phyloP scores from a whole-genome alignment of 805 yeast species.

The Pichia eremophila region DNA sequence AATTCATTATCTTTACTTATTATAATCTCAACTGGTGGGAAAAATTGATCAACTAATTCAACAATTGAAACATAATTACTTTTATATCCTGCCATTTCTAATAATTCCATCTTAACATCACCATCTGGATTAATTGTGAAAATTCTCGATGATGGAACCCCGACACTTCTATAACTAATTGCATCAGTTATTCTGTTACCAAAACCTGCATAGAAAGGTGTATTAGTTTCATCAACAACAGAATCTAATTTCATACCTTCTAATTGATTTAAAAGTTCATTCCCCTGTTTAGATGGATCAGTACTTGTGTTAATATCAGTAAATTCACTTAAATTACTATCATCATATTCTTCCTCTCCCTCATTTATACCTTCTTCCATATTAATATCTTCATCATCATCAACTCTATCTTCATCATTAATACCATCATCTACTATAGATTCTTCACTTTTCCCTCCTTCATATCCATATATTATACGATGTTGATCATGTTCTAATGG shows the following conservation, averaged over 20 bases:
- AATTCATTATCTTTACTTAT: neutral
- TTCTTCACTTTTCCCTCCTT: neutral
- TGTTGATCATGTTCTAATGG: conserved; percentile 1
- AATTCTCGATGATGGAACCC: conserved; percentile 87
- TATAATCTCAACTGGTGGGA: conserved; percentile 62
- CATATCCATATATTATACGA: neutral
- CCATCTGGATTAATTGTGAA: conserved; percentile 95
- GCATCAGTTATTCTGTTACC: conserved; percentile 97
- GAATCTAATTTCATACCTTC: neutral
- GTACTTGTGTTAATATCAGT: conserved; percentile 15
- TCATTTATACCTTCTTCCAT: neutral
- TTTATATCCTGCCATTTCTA: conserved; percentile 88
- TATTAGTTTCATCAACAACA: conserved; percentile 28
- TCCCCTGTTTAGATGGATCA: conserved; percentile 6
- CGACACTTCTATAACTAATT: conserved; percentile 83
- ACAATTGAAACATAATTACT: conserved; percentile 83
- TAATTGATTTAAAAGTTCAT: neutral
- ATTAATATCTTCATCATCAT: neutral
- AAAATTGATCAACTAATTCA: conserved; percentile 92
- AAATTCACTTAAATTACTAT: conserved; percentile 8
- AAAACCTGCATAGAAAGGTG: conserved; percentile 95
- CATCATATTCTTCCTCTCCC: neutral
- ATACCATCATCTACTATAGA: neutral
- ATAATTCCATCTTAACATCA: conserved; percentile 92
- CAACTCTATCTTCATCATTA: neutral